Conservation (phyloP, 192 early-diverging fungal genomes). For the Coemansia sp. region DNA sequence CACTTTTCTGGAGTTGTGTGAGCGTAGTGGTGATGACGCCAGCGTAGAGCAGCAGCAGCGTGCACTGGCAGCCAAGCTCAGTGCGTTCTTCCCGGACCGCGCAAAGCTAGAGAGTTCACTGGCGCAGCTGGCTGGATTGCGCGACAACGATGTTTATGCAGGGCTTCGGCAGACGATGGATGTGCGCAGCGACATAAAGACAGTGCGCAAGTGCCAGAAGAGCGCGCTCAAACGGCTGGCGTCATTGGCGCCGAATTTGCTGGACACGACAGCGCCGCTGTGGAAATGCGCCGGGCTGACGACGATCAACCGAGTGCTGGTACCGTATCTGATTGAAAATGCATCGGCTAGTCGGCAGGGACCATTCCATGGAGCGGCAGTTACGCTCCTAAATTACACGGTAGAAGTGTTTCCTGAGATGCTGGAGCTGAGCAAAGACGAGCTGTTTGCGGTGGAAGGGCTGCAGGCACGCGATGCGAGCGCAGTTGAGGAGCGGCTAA, state of each 20-base stretch:
- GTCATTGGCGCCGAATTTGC: slow-evolving; percentile 55
- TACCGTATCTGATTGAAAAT: slow-evolving; percentile 61
- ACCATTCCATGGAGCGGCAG: slow-evolving; percentile 23
- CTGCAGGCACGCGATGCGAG: slow-evolving; percentile 11
- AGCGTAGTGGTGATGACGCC: slow-evolving; percentile 55
- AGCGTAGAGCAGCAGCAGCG: slow-evolving; percentile 53
- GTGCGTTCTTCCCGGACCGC: slow-evolving; percentile 65
- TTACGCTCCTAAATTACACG: slow-evolving; percentile 23
- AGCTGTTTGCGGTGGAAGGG: slow-evolving; percentile 37
- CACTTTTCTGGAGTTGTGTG: slow-evolving; percentile 62
- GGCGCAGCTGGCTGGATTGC: slow-evolving; percentile 67
- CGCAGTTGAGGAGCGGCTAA: slow-evolving; percentile 33
- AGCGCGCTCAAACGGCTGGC: slow-evolving; percentile 69
- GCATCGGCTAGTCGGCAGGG: slow-evolving; percentile 20
- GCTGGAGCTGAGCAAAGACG: slow-evolving; percentile 30
- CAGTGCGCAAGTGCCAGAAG: slow-evolving; percentile 70
- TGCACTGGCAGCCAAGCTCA: slow-evolving; percentile 56
- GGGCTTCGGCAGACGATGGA: slow-evolving; percentile 73
- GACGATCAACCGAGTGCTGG: slow-evolving; percentile 66
- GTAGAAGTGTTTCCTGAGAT: slow-evolving; percentile 46
- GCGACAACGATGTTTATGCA: slow-evolving; percentile 66
- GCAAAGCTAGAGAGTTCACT: slow-evolving; percentile 62
- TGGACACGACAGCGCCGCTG: slow-evolving; percentile 73
- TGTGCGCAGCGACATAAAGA: slow-evolving; percentile 64
- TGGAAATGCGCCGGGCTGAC: slow-evolving; percentile 74